Percentiles rank a stretch among this genome's conserved stretches.
phyloP scores from a whole-genome alignment of 2,329 filamentous ascomycete genomes.

The Elsinoe australis region DNA sequence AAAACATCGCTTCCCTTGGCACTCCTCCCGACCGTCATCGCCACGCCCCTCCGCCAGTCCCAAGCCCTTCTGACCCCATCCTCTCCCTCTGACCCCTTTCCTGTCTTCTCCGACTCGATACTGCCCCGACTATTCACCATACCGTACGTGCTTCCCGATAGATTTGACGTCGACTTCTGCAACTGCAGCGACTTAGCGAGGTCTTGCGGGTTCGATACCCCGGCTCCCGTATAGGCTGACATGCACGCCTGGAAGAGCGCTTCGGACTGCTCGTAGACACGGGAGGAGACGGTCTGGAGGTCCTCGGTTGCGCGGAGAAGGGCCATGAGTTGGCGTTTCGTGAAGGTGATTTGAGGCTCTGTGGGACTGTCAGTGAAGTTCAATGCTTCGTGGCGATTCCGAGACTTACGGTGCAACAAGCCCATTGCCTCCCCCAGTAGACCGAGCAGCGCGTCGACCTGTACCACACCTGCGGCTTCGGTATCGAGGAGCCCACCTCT shows the following conservation, averaged over 20 bases:
- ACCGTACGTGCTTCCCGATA: constrained; percentile 53
- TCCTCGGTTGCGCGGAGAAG: constrained; percentile 74
- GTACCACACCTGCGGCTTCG: constrained; percentile 70
- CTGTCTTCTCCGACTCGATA: constrained; percentile 32
- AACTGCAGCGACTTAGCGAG: constrained; percentile 24
- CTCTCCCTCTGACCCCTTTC: constrained; percentile 21
- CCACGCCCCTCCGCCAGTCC: constrained; percentile 55
- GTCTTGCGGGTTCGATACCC: constrained; percentile 21
- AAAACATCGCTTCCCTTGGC: constrained; percentile 61
- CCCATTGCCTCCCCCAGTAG: constrained; percentile 77
- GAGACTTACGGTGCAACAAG: constrained; percentile 58
- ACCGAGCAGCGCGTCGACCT: constrained; percentile 76
- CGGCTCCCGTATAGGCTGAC: constrained; percentile 45
- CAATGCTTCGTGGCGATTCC: no score
- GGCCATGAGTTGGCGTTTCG: constrained; percentile 63
- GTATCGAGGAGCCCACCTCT: constrained; percentile 83
- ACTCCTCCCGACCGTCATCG: constrained; percentile 48
- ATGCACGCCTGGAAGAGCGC: constrained; percentile 72
- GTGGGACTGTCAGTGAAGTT: constrained; percentile 22
- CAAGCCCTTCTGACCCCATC: constrained; percentile 44
- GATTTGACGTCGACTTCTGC: constrained; percentile 37
- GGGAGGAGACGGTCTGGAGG: constrained; percentile 63
- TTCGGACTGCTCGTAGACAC: constrained; percentile 66
- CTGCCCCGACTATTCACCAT: constrained; percentile 64
- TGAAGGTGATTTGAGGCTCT: constrained; percentile 54